Percentiles rank a stretch among this genome's conserved stretches.
phyloP scores from a whole-genome alignment of 129 eudicot genomes.

The Ambrosia artemisiifolia region DNA sequence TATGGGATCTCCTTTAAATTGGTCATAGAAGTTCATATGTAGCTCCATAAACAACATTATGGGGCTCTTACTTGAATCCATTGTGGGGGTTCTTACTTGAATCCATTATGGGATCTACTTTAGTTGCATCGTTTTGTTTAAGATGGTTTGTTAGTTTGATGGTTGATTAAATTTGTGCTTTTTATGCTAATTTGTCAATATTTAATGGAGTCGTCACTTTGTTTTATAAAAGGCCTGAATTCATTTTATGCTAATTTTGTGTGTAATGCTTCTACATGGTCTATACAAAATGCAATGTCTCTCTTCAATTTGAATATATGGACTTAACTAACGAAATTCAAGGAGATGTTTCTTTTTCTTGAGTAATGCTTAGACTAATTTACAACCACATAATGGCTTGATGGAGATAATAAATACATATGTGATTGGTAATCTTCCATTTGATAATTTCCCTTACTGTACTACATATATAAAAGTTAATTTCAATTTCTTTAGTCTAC shows the following conservation, averaged over 20 bases:
- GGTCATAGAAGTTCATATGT: no score
- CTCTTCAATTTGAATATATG: slow-evolving; percentile 90
- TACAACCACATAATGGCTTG: slow-evolving; percentile 76
- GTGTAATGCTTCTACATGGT: slow-evolving; percentile 48
- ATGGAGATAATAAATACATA: slow-evolving; percentile 90
- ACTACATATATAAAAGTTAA: background rate
- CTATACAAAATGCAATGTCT: slow-evolving; percentile 71
- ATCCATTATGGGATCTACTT: no score
- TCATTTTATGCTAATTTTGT: slow-evolving; percentile 11
- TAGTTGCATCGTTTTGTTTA: no score
- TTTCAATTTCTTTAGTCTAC: slow-evolving; percentile 1
- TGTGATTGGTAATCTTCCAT: slow-evolving; percentile 70
- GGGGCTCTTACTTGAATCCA: no score
- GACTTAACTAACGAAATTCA: slow-evolving; percentile 93
- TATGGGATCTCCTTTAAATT: no score
- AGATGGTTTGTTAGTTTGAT: no score
- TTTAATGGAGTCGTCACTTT: background rate
- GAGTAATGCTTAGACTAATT: slow-evolving; percentile 93
- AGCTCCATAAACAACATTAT: no score
- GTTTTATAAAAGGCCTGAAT: background rate
- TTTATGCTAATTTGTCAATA: background rate
- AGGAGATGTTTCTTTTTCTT: slow-evolving; percentile 79
- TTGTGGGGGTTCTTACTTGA: no score
- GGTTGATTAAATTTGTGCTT: no score
- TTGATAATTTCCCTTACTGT: background rate